Base-by-base conservation (phyloP, 179 eudicot genomes). In the Camellia oleifera region DNA sequence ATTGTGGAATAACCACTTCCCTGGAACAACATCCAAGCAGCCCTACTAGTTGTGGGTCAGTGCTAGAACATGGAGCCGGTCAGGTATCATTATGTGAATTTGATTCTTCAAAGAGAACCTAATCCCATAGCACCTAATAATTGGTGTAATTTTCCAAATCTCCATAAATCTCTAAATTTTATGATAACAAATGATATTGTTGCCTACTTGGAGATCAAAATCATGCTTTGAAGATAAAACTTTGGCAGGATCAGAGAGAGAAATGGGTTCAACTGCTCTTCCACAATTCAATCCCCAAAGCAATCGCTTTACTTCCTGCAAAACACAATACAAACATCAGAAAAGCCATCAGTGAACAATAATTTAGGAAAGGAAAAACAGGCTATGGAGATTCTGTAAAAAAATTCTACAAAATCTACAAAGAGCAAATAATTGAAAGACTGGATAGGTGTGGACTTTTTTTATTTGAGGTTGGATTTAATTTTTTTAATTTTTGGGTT, bases 241-340 rank as follows among this genome's bases (percentile, higher is more conserved):
- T 78, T 83, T 81, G 45, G 90, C 92, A 67, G 83, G 80, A 57
- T 88, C 87, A 15, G 93, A 88, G 45, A 94, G 81, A 71, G 84
- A 67, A 18, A 92, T 45, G 57, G 85, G 58, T 72, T 91, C 93
- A 76, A 95, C 90, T 66, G 94, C 72, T 83, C 66, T 95, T 79
- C 97, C 99, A 85, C 94, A 91, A 81, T 95, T 95, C 81, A 94
- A 78, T 48, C 99, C 99, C 83, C 89, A 77, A 78, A 95, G 90
- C 87, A 95, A 18, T 69, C 99, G 92, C 81, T 92, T 91, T 17
- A 89, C 99, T 88, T 95, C 99, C 99, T 95, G 92, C 75, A 80
- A 83, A 83, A 26, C 32, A 26, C 20, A 13, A 57, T 11, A 50
- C 48, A 8, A 74, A 14, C 9, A 54, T 17, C 48, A 15, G 17